Conservation (phyloP, 78 protist species). For the Salpingoeca rosetta region DNA sequence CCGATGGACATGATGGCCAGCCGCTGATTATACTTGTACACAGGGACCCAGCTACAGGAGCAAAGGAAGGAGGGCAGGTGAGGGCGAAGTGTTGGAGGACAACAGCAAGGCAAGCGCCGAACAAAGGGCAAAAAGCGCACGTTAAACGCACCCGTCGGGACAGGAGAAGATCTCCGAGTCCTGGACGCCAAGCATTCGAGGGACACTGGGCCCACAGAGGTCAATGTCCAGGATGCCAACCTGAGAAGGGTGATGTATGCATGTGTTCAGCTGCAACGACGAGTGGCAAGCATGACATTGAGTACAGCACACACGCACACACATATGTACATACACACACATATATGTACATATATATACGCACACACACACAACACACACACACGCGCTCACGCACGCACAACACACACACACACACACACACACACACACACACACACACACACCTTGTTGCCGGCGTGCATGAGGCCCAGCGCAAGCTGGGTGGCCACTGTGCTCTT, state of each 20-base stretch:
- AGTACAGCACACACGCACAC: too few relatives aligned
- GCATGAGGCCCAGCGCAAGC: conserved; percentile 37
- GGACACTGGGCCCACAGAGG: conserved; percentile 53
- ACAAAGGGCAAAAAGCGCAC: conserved; percentile 35
- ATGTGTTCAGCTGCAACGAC: background rate
- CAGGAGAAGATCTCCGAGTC: background rate
- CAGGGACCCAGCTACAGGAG: conserved; percentile 69
- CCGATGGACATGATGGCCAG: conserved; percentile 67
- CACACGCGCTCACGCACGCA: too few relatives aligned
- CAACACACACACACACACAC: too few relatives aligned
- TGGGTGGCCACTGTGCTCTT: conserved; percentile 61
- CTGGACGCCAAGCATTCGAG: conserved; percentile 9
- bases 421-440: background rate
- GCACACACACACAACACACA: too few relatives aligned
- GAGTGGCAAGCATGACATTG: background rate
- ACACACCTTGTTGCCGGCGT: conserved; percentile 17
- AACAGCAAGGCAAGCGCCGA: background rate
- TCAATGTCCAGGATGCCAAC: conserved; percentile 79
- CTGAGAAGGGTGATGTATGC: background rate
- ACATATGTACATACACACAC: background rate
- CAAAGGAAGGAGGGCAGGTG: background rate
- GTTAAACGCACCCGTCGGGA: conserved; percentile 10
- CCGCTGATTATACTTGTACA: conserved; percentile 28
- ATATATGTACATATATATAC: background rate
- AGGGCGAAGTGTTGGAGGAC: background rate